Conservation (phyloP, 2,329 filamentous ascomycete species). For the Fusarium ramigenum region DNA sequence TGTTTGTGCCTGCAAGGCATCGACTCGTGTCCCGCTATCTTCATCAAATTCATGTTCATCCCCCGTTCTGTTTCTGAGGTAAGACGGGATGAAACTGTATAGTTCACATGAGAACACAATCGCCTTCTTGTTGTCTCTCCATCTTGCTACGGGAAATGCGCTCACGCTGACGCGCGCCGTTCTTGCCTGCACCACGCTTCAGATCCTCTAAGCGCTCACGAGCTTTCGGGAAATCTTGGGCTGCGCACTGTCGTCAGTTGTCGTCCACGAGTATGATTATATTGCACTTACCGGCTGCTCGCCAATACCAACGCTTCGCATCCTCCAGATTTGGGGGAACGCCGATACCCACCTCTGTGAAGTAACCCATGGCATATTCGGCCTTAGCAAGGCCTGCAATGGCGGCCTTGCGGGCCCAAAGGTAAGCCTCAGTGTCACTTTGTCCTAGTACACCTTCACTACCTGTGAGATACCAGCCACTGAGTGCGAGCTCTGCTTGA, state of each 20-base stretch:
- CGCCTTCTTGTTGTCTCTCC: slow-evolving; percentile 85
- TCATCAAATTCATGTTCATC: not conserved
- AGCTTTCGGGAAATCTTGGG: slow-evolving; percentile 94
- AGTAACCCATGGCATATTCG: slow-evolving; percentile 97
- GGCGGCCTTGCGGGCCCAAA: slow-evolving; percentile 96
- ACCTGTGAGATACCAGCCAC: slow-evolving; percentile 95
- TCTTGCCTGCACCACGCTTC: slow-evolving; percentile 76
- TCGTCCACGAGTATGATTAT: not conserved
- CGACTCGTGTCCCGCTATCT: not conserved
- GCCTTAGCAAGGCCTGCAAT: slow-evolving; percentile 89
- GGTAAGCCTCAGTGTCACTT: slow-evolving; percentile 93
- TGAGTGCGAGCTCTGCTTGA: slow-evolving; percentile 85
- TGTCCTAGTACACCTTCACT: slow-evolving; percentile 87
- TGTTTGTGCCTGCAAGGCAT: not conserved
- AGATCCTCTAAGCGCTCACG: slow-evolving; percentile 92
- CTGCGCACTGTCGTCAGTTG: slow-evolving; percentile 58
- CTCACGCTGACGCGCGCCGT: slow-evolving; percentile 75
- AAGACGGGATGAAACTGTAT: not conserved
- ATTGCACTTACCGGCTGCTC: slow-evolving; percentile 84
- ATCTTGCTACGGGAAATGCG: slow-evolving; percentile 83
- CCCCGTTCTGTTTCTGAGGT: not conserved
- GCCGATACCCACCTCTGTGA: slow-evolving; percentile 94
- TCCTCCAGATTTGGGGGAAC: slow-evolving; percentile 88
- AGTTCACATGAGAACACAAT: slow-evolving; percentile 83
- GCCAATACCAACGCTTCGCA: slow-evolving; percentile 97